Conservation (phyloP, 768 basidiomycete species). For the Tricholoma hemisulphureum region DNA sequence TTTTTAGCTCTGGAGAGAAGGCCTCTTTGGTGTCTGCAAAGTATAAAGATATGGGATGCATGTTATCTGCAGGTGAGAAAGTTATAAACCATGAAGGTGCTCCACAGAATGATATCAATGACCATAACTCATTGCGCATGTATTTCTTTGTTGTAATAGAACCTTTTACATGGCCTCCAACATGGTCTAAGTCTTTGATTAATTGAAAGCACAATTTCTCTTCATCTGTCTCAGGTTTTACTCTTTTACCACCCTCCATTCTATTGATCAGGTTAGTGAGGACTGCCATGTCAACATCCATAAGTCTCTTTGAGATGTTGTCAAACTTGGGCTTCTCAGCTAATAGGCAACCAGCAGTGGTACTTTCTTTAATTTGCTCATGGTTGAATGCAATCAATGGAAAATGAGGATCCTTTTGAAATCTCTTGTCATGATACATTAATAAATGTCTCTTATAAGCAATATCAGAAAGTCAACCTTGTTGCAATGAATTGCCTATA, state of each 20-base stretch:
- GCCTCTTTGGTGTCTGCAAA: no score
- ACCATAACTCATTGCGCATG: no score
- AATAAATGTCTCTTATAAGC: no score
- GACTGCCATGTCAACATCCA: no score
- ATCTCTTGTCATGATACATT: neutral
- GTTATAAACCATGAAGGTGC: no score
- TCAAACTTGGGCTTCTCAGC: neutral
- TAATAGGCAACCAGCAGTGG: neutral
- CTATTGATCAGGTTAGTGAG: neutral
- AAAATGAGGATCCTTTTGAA: neutral
- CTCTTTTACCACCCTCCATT: constrained; percentile 11
- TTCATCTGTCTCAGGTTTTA: constrained; percentile 13
- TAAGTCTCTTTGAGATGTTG: neutral
- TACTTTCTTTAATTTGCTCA: constrained; percentile 2
- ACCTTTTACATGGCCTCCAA: no score
- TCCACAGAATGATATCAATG: no score
- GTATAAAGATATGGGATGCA: no score
- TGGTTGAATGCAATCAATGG: constrained; percentile 2
- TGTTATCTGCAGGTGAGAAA: no score
- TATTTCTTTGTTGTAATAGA: no score
- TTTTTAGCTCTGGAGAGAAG: no score
- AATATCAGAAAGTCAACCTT: no score
- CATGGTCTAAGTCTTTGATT: neutral
- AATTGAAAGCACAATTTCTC: constrained; percentile 21
- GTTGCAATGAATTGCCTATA: constrained; percentile 4